phyloP scores from a whole-genome alignment of 495 filamentous ascomycete genomes.

The Annulohypoxylon maeteangense region DNA sequence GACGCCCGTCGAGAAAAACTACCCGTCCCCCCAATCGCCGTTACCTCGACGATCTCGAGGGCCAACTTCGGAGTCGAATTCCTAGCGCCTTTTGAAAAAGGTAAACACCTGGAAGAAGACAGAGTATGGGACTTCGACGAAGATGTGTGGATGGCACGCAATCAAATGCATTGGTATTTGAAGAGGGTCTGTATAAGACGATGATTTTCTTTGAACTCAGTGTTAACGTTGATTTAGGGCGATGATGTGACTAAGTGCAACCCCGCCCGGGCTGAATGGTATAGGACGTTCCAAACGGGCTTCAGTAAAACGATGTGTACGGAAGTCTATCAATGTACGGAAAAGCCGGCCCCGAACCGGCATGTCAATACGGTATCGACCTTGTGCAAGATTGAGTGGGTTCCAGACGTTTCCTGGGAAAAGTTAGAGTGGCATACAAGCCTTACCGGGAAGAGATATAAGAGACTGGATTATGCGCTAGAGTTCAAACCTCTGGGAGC shows the following conservation, averaged over 20 bases:
- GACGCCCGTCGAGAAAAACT: not conserved
- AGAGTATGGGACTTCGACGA: not conserved
- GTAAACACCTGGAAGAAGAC: slow-evolving; percentile 10
- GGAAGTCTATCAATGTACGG: not conserved
- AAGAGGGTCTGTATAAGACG: slow-evolving; percentile 5
- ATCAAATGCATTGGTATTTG: slow-evolving; percentile 33
- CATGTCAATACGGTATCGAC: not conserved
- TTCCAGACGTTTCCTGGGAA: not conserved
- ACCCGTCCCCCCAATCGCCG: not conserved
- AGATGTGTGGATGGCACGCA: not conserved
- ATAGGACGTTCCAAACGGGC: not conserved
- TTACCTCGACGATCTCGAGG: slow-evolving; percentile 28
- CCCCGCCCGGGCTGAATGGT: not conserved
- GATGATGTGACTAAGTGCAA: not conserved
- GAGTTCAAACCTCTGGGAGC: not conserved
- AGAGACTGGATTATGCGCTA: not conserved
- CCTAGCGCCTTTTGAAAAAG: not conserved
- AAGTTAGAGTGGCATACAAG: not conserved
- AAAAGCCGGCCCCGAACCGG: not conserved
- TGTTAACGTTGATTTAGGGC: not conserved
- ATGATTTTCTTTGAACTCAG: no score
- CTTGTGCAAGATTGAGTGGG: not conserved
- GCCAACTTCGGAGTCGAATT: slow-evolving; percentile 30
- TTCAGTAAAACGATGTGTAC: not conserved
- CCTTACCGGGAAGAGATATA: not conserved